These are phyloP conservation scores for Citrus sp. DNA, from an alignment of 345 rosid genomes.

Conservation along the genomic window DNA sequence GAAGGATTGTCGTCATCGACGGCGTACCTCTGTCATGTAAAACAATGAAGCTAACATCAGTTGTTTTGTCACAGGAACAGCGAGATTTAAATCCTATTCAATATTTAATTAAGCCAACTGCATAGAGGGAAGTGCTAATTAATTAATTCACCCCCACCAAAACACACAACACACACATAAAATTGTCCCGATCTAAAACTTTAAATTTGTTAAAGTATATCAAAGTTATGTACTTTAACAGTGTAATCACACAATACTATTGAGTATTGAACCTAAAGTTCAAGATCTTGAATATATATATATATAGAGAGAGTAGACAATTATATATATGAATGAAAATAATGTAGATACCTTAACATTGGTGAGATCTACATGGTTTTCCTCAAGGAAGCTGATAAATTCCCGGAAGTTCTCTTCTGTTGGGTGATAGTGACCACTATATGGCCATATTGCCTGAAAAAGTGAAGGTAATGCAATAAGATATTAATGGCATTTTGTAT, in stretches of 20 bases:
- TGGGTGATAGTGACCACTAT: slow-evolving; percentile 96
- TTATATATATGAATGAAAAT: background rate
- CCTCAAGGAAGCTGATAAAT: slow-evolving; percentile 63
- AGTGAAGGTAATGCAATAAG: background rate
- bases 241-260: too few species aligned
- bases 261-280: too few species aligned
- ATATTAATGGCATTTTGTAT: too few species aligned
- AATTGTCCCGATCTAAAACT: too few species aligned
- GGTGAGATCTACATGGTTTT: slow-evolving; percentile 66
- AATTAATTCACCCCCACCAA: too few species aligned
- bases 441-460: slow-evolving; percentile 87
- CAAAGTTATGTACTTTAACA: too few species aligned
- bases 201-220: too few species aligned
- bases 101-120: background rate
- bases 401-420: slow-evolving; percentile 89
- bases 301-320: too few species aligned
- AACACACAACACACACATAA: too few species aligned
- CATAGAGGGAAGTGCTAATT: too few species aligned
- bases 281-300: too few species aligned
- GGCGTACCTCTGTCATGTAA: slow-evolving; percentile 47
- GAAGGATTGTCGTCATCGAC: slow-evolving; percentile 59
- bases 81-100: background rate
- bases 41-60: slow-evolving; percentile 7
- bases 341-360: slow-evolving; percentile 60
- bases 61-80: background rate